Percentiles rank a stretch among this genome's conserved stretches.
These are phyloP conservation scores for Lodderomyces theae DNA, from an alignment of 1,139 yeast species.

Conservation along the genomic window DNA sequence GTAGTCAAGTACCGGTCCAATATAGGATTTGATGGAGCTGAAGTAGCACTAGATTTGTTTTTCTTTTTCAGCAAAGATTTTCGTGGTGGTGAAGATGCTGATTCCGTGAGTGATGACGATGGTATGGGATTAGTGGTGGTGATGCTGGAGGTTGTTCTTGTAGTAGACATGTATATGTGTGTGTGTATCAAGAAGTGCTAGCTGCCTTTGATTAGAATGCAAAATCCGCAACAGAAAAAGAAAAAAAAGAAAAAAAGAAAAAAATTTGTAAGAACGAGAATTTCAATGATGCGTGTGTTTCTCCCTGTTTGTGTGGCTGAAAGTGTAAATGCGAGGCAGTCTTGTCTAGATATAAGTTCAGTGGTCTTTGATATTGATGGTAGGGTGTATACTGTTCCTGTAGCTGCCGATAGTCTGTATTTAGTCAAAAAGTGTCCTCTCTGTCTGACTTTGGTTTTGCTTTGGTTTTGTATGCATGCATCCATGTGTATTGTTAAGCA, in stretches of 20 bases:
- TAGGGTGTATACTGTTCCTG: neutral
- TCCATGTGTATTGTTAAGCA: no score
- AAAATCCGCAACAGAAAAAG: slow-evolving; percentile 1
- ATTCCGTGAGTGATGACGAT: slow-evolving; percentile 6
- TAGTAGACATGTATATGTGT: neutral
- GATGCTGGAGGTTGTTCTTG: neutral
- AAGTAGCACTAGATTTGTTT: slow-evolving; percentile 3
- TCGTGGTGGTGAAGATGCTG: neutral
- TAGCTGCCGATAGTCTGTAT: no score
- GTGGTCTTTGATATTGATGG: neutral
- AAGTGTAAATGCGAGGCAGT: no score
- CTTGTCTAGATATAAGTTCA: no score
- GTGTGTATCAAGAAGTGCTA: no score
- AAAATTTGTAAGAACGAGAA: no score
- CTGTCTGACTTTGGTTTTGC: no score
- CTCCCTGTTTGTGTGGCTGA: no score
- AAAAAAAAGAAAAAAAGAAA: neutral
- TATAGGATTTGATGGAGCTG: slow-evolving; percentile 31
- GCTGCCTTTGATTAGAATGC: neutral
- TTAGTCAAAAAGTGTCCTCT: no score
- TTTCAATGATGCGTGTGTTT: no score
- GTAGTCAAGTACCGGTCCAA: slow-evolving; percentile 58
- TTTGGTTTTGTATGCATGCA: no score
- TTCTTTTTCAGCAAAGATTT: neutral
- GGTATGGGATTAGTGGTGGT: slow-evolving; percentile 22